Percentiles rank a stretch among this genome's conserved stretches.
phyloP scores from a whole-genome alignment of 73 alveolate genomes.

The Blepharisma japonicum region DNA sequence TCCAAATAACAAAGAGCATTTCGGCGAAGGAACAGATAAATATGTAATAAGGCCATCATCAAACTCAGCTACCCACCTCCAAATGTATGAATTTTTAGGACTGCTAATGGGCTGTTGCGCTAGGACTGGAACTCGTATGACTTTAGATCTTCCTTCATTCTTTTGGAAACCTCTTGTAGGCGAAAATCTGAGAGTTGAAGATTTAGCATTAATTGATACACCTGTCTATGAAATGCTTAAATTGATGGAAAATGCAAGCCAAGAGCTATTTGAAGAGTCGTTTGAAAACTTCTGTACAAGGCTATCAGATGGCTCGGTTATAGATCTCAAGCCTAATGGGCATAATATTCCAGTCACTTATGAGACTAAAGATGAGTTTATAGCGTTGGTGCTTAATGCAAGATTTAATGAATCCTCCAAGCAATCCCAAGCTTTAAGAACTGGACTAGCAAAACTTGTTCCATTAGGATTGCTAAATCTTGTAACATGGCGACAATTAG shows the following conservation, averaged over 20 bases:
- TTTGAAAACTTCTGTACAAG: slow-evolving; percentile 70
- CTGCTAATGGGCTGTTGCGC: slow-evolving; percentile 96
- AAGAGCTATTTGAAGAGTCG: slow-evolving; percentile 68
- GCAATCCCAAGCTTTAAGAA: slow-evolving; percentile 78
- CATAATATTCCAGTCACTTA: slow-evolving; percentile 70
- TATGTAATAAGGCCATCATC: slow-evolving; percentile 83
- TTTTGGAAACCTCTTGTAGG: slow-evolving; percentile 96
- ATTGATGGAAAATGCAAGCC: slow-evolving; percentile 56
- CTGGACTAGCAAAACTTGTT: slow-evolving; percentile 85
- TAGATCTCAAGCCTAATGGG: slow-evolving; percentile 72
- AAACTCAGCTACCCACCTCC: slow-evolving; percentile 65
- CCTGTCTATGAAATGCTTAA: slow-evolving; percentile 81
- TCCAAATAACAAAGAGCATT: slow-evolving; percentile 79
- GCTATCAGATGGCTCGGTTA: slow-evolving; percentile 70
- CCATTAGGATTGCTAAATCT: slow-evolving; percentile 90
- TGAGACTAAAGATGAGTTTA: slow-evolving; percentile 80
- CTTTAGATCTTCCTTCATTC: slow-evolving; percentile 88
- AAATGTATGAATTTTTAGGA: slow-evolving; percentile 92
- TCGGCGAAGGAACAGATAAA: slow-evolving; percentile 84
- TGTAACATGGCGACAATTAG: slow-evolving; percentile 81
- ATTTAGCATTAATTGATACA: slow-evolving; percentile 84
- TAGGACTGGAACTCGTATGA: slow-evolving; percentile 93
- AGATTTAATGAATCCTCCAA: slow-evolving; percentile 84
- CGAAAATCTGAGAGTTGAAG: slow-evolving; percentile 81
- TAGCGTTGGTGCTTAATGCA: slow-evolving; percentile 62